phyloP scores from a whole-genome alignment of 2,329 filamentous ascomycete species.

The Apiospora marii region DNA sequence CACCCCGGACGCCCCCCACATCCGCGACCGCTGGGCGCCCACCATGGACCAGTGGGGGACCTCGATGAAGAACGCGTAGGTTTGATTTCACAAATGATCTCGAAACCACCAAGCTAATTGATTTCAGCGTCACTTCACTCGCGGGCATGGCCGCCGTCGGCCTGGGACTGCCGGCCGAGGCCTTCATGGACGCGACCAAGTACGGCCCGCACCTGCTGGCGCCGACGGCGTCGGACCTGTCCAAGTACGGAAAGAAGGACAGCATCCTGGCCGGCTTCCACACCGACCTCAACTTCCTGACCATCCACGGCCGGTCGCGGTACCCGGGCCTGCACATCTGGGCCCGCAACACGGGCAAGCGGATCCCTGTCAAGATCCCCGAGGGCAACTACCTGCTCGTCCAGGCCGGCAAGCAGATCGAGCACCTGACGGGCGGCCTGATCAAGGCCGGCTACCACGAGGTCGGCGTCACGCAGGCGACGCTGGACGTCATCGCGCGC shows the following conservation, averaged over 20 bases:
- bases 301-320: constrained; percentile 69
- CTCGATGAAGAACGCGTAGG: constrained; percentile 67
- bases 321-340: constrained; percentile 70
- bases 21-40: constrained; percentile 59
- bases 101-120: neutral
- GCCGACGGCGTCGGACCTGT: constrained; percentile 65
- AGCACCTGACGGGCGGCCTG: constrained; percentile 67
- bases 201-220: constrained; percentile 70
- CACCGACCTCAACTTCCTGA: constrained; percentile 71
- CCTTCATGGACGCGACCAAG: constrained; percentile 62
- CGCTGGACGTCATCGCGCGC: constrained; percentile 54
- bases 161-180: constrained; percentile 58
- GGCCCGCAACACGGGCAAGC: constrained; percentile 68
- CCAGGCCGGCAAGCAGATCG: constrained; percentile 69
- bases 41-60: constrained; percentile 65
- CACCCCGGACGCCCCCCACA: constrained; percentile 56
- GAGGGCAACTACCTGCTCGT: constrained; percentile 65
- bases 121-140: constrained; percentile 58
- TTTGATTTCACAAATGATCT: constrained; percentile 28
- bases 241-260: constrained; percentile 59
- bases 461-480: constrained; percentile 64
- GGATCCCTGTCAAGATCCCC: constrained; percentile 66
- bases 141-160: constrained; percentile 67
- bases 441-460: constrained; percentile 70
- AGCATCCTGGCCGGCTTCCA: constrained; percentile 71